Base-by-base conservation (phyloP, 148 eudicot species). In the Agrostemma githago region DNA sequence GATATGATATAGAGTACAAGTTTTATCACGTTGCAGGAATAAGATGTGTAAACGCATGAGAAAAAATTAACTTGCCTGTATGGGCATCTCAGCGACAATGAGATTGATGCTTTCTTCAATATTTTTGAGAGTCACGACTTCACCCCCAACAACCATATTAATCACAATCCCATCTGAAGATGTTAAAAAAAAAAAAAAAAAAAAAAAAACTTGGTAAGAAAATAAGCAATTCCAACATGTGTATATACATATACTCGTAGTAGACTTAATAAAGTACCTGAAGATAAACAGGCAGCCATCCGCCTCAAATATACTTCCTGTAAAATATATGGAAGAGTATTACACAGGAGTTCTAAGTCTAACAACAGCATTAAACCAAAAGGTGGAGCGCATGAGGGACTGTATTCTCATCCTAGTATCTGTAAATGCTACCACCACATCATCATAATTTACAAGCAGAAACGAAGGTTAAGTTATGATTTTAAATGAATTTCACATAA, bases 61-160 rank as follows among this genome's bases (percentile, higher is more conserved):
- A 39, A 3, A 11, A 79, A 48, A 64, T 62, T 64, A 54, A 71
- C 73, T 72, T 38, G 77, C 83, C 70, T 80, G 73, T 66, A 80
- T 80, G 58, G 83, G 83, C 83, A 80, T 89, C 86, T 92, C 94
- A 62, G 94, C 93, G 76, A 92, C 87, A 76, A 90, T 80, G 73
- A 90, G 86, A 76, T 84, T 86, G 73, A 84, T 87, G 83, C 89
- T 90, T 83, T 95, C 97, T 84, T 92, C 97, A 42, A 96, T 80
- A 87, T 79, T 90, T 83, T 87, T 96, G 68, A 96, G 93, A 73
- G 85, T 86, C 58, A 86, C 89, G 12, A 92, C 99, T 84, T 96
- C 97, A 67, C 97, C 97, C 26, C 99, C 97, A 59, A 92, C 94
- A 74, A 95, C 94, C 97, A 96, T 90, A 86, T 86, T 92, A 38